These are phyloP conservation scores for Dictyostelium capitatum DNA, from an alignment of 78 protist genomes.

Conservation along the genomic window DNA sequence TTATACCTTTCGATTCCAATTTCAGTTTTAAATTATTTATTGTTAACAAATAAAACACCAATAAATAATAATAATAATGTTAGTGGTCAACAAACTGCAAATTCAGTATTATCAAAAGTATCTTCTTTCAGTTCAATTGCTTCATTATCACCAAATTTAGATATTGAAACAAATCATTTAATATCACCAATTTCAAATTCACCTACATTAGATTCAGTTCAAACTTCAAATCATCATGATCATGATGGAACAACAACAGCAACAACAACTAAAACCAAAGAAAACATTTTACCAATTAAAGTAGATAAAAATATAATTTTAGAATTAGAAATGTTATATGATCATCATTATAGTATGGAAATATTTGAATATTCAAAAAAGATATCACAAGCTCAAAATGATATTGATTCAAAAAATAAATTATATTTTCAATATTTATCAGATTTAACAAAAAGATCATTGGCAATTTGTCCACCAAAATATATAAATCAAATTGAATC, in stretches of 20 bases:
- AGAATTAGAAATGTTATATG: conserved; percentile 26
- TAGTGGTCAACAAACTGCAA: not conserved
- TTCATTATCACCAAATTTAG: not conserved
- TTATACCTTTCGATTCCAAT: conserved; percentile 29
- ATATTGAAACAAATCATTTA: not conserved
- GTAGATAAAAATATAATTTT: not conserved
- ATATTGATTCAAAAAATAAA: not conserved
- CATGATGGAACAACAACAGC: not conserved
- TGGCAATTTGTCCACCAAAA: conserved; percentile 11
- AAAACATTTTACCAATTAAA: conserved; percentile 8
- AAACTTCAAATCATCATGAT: not conserved
- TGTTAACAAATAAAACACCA: not conserved
- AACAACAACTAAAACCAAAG: not conserved
- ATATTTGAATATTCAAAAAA: not conserved
- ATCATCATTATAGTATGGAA: conserved; percentile 4
- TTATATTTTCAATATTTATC: not conserved
- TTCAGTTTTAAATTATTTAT: conserved; percentile 16
- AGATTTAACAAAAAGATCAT: not conserved
- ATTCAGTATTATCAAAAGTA: not conserved
- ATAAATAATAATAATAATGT: not conserved
- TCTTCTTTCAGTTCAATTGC: not conserved
- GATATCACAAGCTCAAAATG: not conserved
- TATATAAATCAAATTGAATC: not conserved
- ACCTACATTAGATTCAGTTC: not conserved
- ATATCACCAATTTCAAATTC: not conserved